Evolutionary conservation across 1,284 basidiomycete genomes (phyloP).

Genomic region (Ceratobasidium sp.): DNA sequence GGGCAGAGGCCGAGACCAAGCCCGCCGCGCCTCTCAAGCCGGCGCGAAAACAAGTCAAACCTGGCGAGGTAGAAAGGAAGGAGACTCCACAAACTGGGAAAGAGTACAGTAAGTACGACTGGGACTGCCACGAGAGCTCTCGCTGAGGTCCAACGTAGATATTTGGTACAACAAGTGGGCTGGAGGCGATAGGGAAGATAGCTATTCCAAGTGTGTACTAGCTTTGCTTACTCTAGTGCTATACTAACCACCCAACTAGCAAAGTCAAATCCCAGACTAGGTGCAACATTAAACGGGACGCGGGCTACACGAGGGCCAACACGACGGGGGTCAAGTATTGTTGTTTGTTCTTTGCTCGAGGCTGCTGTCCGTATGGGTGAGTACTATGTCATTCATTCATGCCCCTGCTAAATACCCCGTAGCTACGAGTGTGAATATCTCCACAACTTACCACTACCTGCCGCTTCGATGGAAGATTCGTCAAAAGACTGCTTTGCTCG

Average conservation of each 20-base stretch:
- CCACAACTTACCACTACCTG: conserved; percentile 84
- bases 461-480: conserved; percentile 81
- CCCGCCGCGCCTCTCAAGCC: conserved; percentile 71
- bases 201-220: conserved; percentile 83
- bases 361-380: conserved; percentile 94
- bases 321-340: conserved; percentile 91
- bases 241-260: conserved; percentile 60
- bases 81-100: conserved; percentile 92
- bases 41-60: conserved; percentile 89
- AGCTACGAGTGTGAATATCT: conserved; percentile 95
- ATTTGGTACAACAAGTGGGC: conserved; percentile 99
- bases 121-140: conserved; percentile 43
- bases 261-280: conserved; percentile 93
- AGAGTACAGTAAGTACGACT: conserved; percentile 84
- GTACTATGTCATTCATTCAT: conserved; percentile 45
- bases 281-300: conserved; percentile 89
- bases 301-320: conserved; percentile 93
- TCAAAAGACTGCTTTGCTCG: conserved; percentile 97
- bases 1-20: conserved; percentile 52
- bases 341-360: conserved; percentile 96
- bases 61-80: conserved; percentile 89
- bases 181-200: conserved; percentile 93
- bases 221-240: neutral
- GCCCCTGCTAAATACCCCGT: conserved; percentile 4
- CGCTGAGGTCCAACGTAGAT: conserved; percentile 66